phyloP scores from a whole-genome alignment of 1,284 basidiomycete genomes.

The Ustilago cynodontis region DNA sequence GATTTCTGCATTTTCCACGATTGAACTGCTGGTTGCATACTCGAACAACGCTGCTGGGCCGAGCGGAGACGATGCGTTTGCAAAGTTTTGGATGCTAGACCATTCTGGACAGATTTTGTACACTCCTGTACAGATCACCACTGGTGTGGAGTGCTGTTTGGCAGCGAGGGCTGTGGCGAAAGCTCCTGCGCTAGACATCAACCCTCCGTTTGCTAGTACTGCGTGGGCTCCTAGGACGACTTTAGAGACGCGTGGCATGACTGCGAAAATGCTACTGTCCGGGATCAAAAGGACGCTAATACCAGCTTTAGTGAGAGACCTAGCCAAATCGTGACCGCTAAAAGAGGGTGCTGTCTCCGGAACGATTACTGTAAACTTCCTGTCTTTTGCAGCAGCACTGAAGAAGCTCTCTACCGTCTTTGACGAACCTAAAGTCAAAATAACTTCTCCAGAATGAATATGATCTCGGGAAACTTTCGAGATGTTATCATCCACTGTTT shows the following conservation, averaged over 20 bases:
- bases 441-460: constrained; percentile 96
- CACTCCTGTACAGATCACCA: constrained; percentile 93
- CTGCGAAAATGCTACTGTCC: constrained; percentile 91
- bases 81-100: constrained; percentile 75
- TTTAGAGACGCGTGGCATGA: constrained; percentile 97
- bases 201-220: constrained; percentile 93
- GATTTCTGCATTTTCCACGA: constrained; percentile 87
- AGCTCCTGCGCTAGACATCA: constrained; percentile 88
- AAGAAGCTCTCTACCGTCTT: constrained; percentile 94
- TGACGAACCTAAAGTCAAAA: constrained; percentile 88
- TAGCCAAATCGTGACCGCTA: constrained; percentile 85
- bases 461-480: constrained; percentile 95
- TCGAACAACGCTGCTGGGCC: constrained; percentile 73
- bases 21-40: constrained; percentile 64
- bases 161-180: constrained; percentile 88
- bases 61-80: constrained; percentile 6
- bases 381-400: constrained; percentile 86
- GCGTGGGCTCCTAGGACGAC: constrained; percentile 92
- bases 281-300: constrained; percentile 95
- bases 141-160: constrained; percentile 89
- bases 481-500: constrained; percentile 93
- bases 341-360: constrained; percentile 94
- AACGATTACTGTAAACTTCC: constrained; percentile 95
- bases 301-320: constrained; percentile 77
- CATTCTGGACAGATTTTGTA: constrained; percentile 95